Evolutionary conservation across 106 monocot species (phyloP).

Genomic region (Vanilla planifolia): DNA sequence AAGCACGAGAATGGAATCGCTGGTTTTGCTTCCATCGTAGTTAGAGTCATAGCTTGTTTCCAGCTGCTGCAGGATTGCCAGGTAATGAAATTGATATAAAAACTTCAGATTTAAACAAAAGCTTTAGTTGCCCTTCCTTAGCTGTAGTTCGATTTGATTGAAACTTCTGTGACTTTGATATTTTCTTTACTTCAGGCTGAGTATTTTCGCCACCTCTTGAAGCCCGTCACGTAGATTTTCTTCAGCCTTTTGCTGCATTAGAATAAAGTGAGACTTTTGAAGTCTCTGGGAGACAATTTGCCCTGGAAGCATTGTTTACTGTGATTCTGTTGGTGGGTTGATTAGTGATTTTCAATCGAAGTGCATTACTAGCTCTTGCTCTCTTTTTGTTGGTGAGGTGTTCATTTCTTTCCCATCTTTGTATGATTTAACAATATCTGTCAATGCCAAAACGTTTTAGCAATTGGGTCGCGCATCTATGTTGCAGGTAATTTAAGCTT

Average conservation of each 20-base stretch:
- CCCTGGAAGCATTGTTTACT: not conserved
- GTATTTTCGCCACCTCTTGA: slow-evolving; percentile 92
- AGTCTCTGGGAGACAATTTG: not conserved
- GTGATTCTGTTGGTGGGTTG: not conserved
- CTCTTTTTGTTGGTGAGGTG: no score
- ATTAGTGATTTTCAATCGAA: not conserved
- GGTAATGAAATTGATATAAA: no score
- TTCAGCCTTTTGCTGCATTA: slow-evolving; percentile 1
- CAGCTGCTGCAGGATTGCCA: slow-evolving; percentile 81
- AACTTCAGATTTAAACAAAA: no score
- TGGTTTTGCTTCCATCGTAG: slow-evolving; percentile 62
- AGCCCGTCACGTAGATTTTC: slow-evolving; percentile 79
- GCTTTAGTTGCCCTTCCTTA: no score
- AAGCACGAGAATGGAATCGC: slow-evolving; percentile 78
- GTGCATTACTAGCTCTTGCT: no score
- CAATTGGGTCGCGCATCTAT: not conserved
- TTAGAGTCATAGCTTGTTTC: slow-evolving; percentile 74
- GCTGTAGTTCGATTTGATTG: no score
- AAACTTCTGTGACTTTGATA: not conserved
- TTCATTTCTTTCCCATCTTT: no score
- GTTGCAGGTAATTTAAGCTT: slow-evolving; percentile 15
- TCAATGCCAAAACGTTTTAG: no score
- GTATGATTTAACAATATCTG: no score
- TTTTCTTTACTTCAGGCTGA: slow-evolving; percentile 50
- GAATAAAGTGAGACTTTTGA: slow-evolving; percentile 11